phyloP scores from a whole-genome alignment of 345 rosid genomes.

The Carallia pectinifolia region DNA sequence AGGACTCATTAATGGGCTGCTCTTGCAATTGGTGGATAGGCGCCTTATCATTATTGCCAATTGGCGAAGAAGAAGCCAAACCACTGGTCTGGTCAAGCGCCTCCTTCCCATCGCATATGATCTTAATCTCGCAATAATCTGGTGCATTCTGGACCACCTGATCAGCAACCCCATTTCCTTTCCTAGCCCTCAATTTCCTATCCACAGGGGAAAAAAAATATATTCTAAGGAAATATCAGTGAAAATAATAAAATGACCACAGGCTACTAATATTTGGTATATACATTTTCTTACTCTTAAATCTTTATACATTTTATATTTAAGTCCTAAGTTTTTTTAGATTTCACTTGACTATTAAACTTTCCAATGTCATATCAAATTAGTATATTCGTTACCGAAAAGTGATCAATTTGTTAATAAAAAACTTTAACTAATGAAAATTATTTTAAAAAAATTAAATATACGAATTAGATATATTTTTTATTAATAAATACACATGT shows the following conservation, averaged over 20 bases:
- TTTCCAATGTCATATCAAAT: too few relatives aligned
- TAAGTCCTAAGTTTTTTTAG: too few relatives aligned
- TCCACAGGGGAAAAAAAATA: neutral
- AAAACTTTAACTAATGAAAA: too few relatives aligned
- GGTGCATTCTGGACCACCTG: slow-evolving; percentile 48
- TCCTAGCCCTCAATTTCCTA: slow-evolving; percentile 52
- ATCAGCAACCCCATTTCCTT: slow-evolving; percentile 50
- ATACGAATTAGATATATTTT: too few relatives aligned
- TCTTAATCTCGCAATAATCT: slow-evolving; percentile 49
- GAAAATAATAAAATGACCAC: neutral
- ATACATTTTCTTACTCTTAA: too few relatives aligned
- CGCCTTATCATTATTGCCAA: neutral
- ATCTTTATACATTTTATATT: too few relatives aligned
- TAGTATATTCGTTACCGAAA: too few relatives aligned
- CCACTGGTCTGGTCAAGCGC: slow-evolving; percentile 31
- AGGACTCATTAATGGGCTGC: slow-evolving; percentile 1
- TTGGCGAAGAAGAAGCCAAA: slow-evolving; percentile 14
- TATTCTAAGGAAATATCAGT: neutral
- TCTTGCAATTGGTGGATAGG: neutral
- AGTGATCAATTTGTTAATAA: too few relatives aligned
- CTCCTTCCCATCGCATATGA: slow-evolving; percentile 64
- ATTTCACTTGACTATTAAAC: too few relatives aligned
- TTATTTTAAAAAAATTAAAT: too few relatives aligned
- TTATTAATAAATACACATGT: too few relatives aligned
- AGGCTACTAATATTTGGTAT: neutral